A percentile compares a stretch with the other conserved stretches of the same genome.
Conservation (phyloP, 108 stramenopile genomes). For the Cyclotella atomus region DNA sequence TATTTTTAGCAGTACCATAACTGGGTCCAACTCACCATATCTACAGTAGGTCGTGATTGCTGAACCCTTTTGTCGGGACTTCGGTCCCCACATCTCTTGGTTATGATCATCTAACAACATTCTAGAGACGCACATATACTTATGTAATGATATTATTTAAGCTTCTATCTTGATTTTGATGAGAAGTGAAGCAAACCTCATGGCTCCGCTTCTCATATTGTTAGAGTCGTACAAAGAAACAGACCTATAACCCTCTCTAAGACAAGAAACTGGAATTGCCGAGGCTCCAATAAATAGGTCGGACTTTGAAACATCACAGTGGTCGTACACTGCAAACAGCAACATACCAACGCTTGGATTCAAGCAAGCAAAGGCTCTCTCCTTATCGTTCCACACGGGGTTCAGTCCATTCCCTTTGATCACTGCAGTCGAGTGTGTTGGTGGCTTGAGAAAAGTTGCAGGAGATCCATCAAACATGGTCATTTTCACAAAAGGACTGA, state of each 20-base stretch:
- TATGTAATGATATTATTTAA: background rate
- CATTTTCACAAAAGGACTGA: slow-evolving; percentile 72
- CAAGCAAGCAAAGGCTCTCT: slow-evolving; percentile 57
- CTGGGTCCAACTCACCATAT: background rate
- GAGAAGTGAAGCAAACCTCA: slow-evolving; percentile 73
- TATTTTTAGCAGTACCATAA: background rate
- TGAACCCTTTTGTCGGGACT: too few species aligned
- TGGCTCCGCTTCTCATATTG: slow-evolving; percentile 67
- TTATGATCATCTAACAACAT: background rate
- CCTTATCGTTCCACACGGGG: slow-evolving; percentile 88
- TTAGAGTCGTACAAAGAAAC: slow-evolving; percentile 74
- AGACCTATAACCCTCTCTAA: slow-evolving; percentile 79
- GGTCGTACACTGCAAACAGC: slow-evolving; percentile 72
- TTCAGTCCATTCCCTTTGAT: slow-evolving; percentile 89
- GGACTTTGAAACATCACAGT: slow-evolving; percentile 47
- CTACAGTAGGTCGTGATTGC: background rate
- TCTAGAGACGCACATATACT: background rate
- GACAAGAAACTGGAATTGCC: slow-evolving; percentile 69
- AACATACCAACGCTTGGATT: slow-evolving; percentile 78
- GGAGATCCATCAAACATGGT: slow-evolving; percentile 70
- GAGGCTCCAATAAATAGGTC: slow-evolving; percentile 76
- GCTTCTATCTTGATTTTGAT: slow-evolving; percentile 44
- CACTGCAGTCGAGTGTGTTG: slow-evolving; percentile 47
- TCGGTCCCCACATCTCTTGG: background rate
- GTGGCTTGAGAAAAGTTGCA: slow-evolving; percentile 46